Evolutionary conservation across 2,329 filamentous ascomycete genomes (phyloP).

Genomic region (Talaromyces sp.): DNA sequence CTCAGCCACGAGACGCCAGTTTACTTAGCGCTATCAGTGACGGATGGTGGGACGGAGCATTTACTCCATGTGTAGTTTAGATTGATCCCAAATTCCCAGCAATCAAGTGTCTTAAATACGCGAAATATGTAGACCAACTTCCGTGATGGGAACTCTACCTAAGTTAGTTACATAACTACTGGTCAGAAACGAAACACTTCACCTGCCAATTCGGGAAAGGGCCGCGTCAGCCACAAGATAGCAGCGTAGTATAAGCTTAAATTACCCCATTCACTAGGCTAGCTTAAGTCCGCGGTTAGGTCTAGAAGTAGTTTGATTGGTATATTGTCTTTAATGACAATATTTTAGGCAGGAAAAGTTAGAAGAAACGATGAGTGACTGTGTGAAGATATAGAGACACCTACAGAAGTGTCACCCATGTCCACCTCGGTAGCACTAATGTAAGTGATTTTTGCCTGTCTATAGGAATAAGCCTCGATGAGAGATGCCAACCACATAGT

Average conservation of each 20-base stretch:
- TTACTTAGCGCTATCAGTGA: background rate
- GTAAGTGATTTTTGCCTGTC: too few species aligned
- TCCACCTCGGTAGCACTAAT: background rate
- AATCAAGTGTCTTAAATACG: background rate
- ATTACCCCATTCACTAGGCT: too few species aligned
- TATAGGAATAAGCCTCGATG: background rate
- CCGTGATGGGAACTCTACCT: background rate
- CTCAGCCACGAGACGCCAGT: background rate
- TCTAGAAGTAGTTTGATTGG: background rate
- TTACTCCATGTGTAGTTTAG: background rate
- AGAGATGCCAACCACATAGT: background rate
- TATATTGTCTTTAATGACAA: background rate
- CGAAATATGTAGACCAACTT: background rate
- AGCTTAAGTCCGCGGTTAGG: background rate
- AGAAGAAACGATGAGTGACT: background rate
- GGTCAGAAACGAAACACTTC: background rate
- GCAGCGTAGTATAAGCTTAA: slow-evolving; percentile 12
- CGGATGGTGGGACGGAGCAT: background rate
- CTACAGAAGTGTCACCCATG: background rate
- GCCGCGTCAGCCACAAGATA: slow-evolving; percentile 7
- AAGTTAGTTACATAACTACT: background rate
- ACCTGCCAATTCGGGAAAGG: background rate
- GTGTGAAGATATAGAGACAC: background rate
- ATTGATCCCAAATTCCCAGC: background rate
- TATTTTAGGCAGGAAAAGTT: background rate